Percentiles rank a stretch among this genome's conserved stretches.
These are phyloP conservation scores for Pseudogymnoascus verrucosus DNA, from an alignment of 2,329 filamentous ascomycete genomes.

Conservation along the genomic window DNA sequence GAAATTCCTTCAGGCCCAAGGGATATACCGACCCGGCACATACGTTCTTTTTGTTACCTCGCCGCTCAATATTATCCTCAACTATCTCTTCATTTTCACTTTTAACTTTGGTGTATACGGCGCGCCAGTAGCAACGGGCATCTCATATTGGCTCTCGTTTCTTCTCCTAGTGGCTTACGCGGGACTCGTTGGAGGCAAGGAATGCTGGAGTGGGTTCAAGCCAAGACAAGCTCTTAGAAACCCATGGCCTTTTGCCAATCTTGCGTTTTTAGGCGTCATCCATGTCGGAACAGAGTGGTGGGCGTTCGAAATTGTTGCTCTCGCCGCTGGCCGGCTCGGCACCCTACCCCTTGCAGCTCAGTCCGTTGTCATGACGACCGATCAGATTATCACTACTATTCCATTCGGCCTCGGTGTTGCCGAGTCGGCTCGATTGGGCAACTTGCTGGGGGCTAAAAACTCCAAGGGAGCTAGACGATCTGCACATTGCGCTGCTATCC, in stretches of 20 bases:
- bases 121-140: slow-evolving; percentile 72
- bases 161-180: slow-evolving; percentile 66
- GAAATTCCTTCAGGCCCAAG: slow-evolving; percentile 82
- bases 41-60: slow-evolving; percentile 79
- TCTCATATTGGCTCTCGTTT: slow-evolving; percentile 83
- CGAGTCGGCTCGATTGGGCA: slow-evolving; percentile 68
- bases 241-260: slow-evolving; percentile 60
- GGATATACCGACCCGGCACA: slow-evolving; percentile 68
- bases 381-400: slow-evolving; percentile 72
- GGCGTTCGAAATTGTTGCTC: slow-evolving; percentile 85
- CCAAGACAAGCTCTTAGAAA: slow-evolving; percentile 53
- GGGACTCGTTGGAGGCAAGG: slow-evolving; percentile 58
- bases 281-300: slow-evolving; percentile 91
- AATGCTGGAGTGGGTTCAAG: slow-evolving; percentile 73
- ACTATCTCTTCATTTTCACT: slow-evolving; percentile 71
- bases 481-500: slow-evolving; percentile 65
- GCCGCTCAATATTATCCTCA: slow-evolving; percentile 71
- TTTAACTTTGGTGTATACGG: slow-evolving; percentile 66
- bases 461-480: slow-evolving; percentile 59
- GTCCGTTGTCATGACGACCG: slow-evolving; percentile 82
- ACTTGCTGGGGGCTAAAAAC: slow-evolving; percentile 64
- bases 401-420: slow-evolving; percentile 83
- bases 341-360: slow-evolving; percentile 75
- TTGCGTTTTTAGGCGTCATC: slow-evolving; percentile 68
- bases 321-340: slow-evolving; percentile 72